phyloP scores from a whole-genome alignment of 352 stramenopile species.

The Globisporangium nunn region DNA sequence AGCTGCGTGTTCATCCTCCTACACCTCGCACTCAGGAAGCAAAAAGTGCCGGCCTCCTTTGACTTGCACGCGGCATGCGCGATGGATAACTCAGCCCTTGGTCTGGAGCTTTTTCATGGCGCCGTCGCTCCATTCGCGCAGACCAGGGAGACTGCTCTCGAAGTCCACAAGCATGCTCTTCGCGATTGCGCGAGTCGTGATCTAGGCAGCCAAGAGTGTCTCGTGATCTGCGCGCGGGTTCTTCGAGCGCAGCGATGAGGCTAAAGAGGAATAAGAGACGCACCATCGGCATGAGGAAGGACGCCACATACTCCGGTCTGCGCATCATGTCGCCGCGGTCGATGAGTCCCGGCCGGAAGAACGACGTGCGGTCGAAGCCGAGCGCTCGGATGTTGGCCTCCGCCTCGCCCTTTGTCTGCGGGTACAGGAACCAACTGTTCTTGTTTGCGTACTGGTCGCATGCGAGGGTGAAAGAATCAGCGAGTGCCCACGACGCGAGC shows the following conservation, averaged over 20 bases:
- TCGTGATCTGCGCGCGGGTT: too few species aligned
- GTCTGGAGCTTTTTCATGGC: slow-evolving; percentile 51
- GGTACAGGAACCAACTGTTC: slow-evolving; percentile 75
- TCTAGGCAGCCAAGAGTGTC: slow-evolving; percentile 14
- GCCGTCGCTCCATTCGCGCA: slow-evolving; percentile 43
- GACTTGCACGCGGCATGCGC: neutral
- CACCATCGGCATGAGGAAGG: too few species aligned
- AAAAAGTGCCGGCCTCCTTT: too few species aligned
- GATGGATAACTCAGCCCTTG: neutral
- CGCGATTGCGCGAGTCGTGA: slow-evolving; percentile 43
- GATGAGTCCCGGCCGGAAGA: slow-evolving; percentile 58
- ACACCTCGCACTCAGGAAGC: too few species aligned
- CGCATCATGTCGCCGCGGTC: slow-evolving; percentile 42
- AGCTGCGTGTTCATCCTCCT: too few species aligned
- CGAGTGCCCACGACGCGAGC: neutral
- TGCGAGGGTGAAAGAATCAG: neutral
- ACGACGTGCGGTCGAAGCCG: slow-evolving; percentile 38
- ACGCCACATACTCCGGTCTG: too few species aligned
- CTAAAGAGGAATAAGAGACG: too few species aligned
- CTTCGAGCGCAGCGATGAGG: too few species aligned
- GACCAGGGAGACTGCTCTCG: slow-evolving; percentile 29
- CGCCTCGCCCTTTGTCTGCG: slow-evolving; percentile 66
- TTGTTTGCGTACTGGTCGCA: slow-evolving; percentile 37
- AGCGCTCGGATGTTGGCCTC: slow-evolving; percentile 59
- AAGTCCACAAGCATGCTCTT: slow-evolving; percentile 69